Evolutionary conservation across 352 stramenopile genomes (phyloP).

Genomic region (Globisporangium irregulare): DNA sequence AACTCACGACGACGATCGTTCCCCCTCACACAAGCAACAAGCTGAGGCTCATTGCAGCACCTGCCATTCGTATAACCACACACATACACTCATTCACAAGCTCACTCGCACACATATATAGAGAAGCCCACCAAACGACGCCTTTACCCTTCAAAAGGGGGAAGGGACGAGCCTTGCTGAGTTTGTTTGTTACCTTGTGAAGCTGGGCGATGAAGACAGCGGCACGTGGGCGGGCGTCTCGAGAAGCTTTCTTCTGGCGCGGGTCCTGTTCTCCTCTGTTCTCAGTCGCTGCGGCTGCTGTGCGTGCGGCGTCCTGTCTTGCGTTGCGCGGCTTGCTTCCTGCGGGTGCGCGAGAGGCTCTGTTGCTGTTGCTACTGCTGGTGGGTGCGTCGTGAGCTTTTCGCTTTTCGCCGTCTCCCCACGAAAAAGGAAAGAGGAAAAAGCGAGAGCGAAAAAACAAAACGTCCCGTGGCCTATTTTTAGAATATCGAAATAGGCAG

Average conservation of each 20-base stretch:
- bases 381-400: constrained; percentile 6
- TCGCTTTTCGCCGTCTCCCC: constrained; percentile 6
- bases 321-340: neutral
- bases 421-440: neutral
- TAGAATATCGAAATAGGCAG: neutral
- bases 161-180: neutral
- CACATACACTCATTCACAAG: neutral
- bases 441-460: constrained; percentile 3
- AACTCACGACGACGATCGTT: neutral
- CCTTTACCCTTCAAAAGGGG: neutral
- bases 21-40: neutral
- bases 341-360: neutral
- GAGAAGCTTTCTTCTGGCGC: neutral
- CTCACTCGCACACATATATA: neutral
- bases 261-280: neutral
- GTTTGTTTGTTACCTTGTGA: neutral
- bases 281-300: no score
- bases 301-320: neutral
- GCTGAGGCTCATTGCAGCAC: neutral
- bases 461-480: constrained; percentile 6
- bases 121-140: neutral
- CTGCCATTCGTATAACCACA: neutral
- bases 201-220: neutral
- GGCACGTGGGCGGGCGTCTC: neutral
- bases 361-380: neutral